These are phyloP conservation scores for Psilocybe tampanensis DNA, from an alignment of 768 basidiomycete species.

Conservation along the genomic window DNA sequence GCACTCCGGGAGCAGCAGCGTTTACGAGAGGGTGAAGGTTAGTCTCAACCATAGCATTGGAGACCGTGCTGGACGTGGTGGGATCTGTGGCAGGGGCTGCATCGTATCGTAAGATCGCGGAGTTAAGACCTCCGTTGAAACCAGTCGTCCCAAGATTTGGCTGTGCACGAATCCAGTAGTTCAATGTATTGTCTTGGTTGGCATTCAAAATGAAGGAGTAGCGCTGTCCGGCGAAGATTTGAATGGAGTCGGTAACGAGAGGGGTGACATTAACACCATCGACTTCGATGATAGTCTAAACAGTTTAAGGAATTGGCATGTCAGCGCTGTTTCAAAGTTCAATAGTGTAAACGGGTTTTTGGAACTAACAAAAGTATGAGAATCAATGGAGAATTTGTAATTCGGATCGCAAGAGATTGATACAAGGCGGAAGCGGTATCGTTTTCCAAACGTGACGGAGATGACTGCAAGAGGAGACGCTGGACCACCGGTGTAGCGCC, in stretches of 20 bases:
- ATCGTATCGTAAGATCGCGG: slow-evolving; percentile 52
- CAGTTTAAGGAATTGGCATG: no score
- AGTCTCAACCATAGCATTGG: slow-evolving; percentile 35
- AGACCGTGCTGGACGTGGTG: slow-evolving; percentile 28
- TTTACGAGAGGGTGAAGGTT: slow-evolving; percentile 32
- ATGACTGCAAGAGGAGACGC: slow-evolving; percentile 36
- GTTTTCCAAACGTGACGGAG: slow-evolving; percentile 32
- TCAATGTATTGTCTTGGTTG: slow-evolving; percentile 44
- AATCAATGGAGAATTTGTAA: slow-evolving; percentile 46
- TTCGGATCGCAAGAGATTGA: slow-evolving; percentile 46
- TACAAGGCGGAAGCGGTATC: slow-evolving; percentile 51
- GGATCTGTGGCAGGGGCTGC: slow-evolving; percentile 43
- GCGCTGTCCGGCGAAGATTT: slow-evolving; percentile 40
- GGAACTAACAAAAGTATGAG: slow-evolving; percentile 35
- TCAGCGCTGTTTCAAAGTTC: neutral
- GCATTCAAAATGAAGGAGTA: slow-evolving; percentile 42
- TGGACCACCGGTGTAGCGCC: slow-evolving; percentile 41
- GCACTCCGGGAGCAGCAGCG: slow-evolving; percentile 30
- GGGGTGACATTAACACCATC: slow-evolving; percentile 46
- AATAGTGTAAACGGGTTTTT: neutral
- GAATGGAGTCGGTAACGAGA: slow-evolving; percentile 40
- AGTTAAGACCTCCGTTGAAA: slow-evolving; percentile 38
- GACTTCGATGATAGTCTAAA: slow-evolving; percentile 37
- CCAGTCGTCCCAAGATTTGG: slow-evolving; percentile 20
- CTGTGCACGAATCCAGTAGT: slow-evolving; percentile 51